Conservation (phyloP, 164 flowering plant species). For the Paratinospora sagittata region DNA sequence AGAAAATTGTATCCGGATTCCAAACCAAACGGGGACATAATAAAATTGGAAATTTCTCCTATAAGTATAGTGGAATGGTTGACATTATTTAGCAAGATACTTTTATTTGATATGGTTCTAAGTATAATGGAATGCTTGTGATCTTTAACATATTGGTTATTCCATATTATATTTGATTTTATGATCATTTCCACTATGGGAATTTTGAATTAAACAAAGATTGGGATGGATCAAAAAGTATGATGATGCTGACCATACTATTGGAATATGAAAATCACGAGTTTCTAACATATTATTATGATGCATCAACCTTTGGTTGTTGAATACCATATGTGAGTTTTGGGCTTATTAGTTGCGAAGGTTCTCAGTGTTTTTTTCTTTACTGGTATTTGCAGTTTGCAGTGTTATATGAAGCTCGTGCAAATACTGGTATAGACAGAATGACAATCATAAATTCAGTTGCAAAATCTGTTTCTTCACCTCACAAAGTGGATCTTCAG, state of each 20-base stretch:
- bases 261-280: not conserved
- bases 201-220: not conserved
- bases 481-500: slow-evolving; percentile 85
- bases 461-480: slow-evolving; percentile 82
- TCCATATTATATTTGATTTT: not conserved
- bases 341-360: not conserved
- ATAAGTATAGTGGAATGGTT: no score
- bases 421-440: slow-evolving; percentile 85
- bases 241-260: not conserved
- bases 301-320: not conserved
- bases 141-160: not conserved
- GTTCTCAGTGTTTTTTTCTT: not conserved
- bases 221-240: not conserved
- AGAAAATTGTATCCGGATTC: no score
- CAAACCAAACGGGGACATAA: no score
- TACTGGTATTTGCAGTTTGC: slow-evolving; percentile 60
- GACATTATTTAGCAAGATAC: no score
- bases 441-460: slow-evolving; percentile 75
- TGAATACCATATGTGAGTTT: not conserved
- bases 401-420: slow-evolving; percentile 82
- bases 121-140: not conserved
- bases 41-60: no score
- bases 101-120: not conserved
- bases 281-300: not conserved
- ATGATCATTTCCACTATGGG: not conserved